Base-by-base conservation (phyloP, 495 filamentous ascomycete species). In the Collariella sp. region DNA sequence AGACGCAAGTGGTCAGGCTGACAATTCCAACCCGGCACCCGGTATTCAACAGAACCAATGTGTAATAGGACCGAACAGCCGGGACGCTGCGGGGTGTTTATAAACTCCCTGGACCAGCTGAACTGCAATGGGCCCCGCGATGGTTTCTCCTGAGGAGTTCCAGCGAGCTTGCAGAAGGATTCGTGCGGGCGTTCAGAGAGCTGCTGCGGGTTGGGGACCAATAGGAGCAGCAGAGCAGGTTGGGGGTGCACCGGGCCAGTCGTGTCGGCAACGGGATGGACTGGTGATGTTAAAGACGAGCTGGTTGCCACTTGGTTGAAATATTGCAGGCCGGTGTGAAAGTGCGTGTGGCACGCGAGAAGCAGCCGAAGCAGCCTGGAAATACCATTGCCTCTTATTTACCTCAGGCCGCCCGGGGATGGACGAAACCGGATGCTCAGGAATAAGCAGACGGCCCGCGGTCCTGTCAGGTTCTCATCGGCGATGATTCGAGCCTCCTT, bases 401-500 rank as follows among this genome's bases (percentile, higher is more conserved):
- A 18, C 7, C 50, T 38, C 36, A n/a, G n/a, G n/a, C n/a, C 43
- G 44, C 33, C 42, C 22, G 38, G 44, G 38, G 31, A 11, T 20
- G 40, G 15, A 33, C 43, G 50, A 52, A 18, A 38, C 36, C 9
- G 44, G 31, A 35, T 22, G 26, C 29, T 18, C n/a, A 43, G 7
- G 33, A 41, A 22, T 40, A 33, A 52, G 36, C 45, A 46, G 24
- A n/a, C 51, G 20, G n/a, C 26, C 43, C 38, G 24, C 11, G 5
- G 23, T 36, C 39, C 45, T 54, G 56, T 50, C 51, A 50, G 46
- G 16, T 22, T 52, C n/a, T 44, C 18, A 38, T 53, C 45, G 53
- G 50, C 55, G 11, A 20, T 13, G 15, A 22, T 26, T 46, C 16
- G 0, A 36, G 26, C 44, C 7, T 34, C 43, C 36, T 31, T 31